Evolutionary conservation across 179 eudicot species (phyloP), one percentile per base, ranked within the genome.

Genomic region (Drosera spatulata): DNA sequence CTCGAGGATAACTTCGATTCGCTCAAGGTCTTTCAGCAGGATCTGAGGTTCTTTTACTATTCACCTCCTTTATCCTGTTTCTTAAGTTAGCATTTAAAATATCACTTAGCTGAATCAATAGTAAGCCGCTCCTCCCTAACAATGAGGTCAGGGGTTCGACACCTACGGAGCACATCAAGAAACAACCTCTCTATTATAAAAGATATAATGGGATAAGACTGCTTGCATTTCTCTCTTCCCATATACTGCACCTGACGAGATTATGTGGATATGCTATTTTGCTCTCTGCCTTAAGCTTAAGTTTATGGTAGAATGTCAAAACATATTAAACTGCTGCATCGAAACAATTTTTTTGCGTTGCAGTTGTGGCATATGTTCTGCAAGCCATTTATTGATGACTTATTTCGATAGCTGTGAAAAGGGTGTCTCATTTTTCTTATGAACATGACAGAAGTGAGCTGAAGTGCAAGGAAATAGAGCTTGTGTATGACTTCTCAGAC

Each of bases 1-100:
- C 51, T 73, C 22, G 44, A 55, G 46, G 41, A n/a, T 49, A 10
- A 10, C 33, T 56, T 41, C 33, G 55, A 43, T 5, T 55, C 64
- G 4, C 43, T 53, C 3, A 59, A 64, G 51, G 56, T 66, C 12
- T 61, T 14, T 46, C 59, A 43, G 40, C 53, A 68, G 56, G 75
- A 44, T 9, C 56, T 59, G 42, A 63, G 60, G 11, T 49, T 10
- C 4, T 3, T 49, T 4, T 14, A 12, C 10, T 45, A 10, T 49
- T 49, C 12, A 49, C 52, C n/a, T 3, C n/a, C 2, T 49, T 45
- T 45, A 9, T 45, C 48, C 9, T 5, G 5, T 45, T 5, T 4
- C 9, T 45, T 45, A 4, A 45, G 9, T 10, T 49, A 3, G 8
- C 12, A 8, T 49, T 3, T 11, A 13, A 8, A 8, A 3, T 49